Evolutionary conservation across 1,284 basidiomycete genomes (phyloP), one percentile per base, ranked within the genome.

Genomic region (Hemileccinum hortonii): DNA sequence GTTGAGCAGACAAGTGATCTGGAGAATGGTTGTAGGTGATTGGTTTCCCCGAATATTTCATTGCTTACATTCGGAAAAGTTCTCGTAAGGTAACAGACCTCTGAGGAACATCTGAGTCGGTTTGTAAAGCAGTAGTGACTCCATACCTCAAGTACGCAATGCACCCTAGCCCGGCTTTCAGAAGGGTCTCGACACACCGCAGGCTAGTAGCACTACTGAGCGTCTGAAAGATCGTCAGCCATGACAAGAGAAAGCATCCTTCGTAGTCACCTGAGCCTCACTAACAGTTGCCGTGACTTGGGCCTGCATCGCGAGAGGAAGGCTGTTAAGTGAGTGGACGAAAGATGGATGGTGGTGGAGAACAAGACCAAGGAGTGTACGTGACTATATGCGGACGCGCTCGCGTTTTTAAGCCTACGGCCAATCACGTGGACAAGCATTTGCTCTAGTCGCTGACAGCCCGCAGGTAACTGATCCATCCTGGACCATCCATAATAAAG

Each of bases 151-250:
- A 70, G 65, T 84, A 92, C 19, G 87, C 81, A 51, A 92, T 87
- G 55, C 87, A 88, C 2, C 87, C 88, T 43, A 92, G 67, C 9
- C 87, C 86, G 11, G 90, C 86, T 58, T 76, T 76, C 15, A 92
- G 69, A 40, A 92, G 74, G 8, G 86, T 87, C 63, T 88, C 80
- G 10, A 90, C 79, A 24, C 82, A 82, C 43, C 78, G 76, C 48
- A 87, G 69, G 59, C 86, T 88, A 58, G 86, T 84, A 12, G 75
- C 73, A 6, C 78, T 77, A 14, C 77, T 86, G 24, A 83, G 77
- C 11, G 73, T 65, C 61, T 82, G 70, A 47, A 36, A 21, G 32
- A 33, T 50, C 12, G 36, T 69, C 42, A 58, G 47, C 48, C 26
- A 21, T 46, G 4, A 15, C 12, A 36, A n/a, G 7, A 18, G 16